phyloP scores from a whole-genome alignment of 768 basidiomycete species.

The Neoboletus subvelutipes region DNA sequence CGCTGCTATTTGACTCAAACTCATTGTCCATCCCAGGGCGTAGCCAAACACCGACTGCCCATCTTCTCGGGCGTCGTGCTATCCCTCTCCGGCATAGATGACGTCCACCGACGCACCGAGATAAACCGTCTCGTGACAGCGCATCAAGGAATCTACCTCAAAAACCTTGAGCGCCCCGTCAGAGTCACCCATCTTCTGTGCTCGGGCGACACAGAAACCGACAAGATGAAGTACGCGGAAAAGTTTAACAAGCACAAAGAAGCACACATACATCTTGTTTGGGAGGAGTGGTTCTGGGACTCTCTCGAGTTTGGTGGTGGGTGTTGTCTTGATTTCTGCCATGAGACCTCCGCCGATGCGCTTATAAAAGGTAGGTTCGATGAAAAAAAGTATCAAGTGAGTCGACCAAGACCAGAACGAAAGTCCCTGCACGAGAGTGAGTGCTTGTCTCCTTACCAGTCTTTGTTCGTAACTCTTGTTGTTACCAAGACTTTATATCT shows the following conservation, averaged over 20 bases:
- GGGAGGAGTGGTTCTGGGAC: slow-evolving; percentile 99
- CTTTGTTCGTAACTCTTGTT: not conserved
- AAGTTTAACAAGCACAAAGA: slow-evolving; percentile 71
- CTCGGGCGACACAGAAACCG: slow-evolving; percentile 59
- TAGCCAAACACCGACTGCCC: slow-evolving; percentile 61
- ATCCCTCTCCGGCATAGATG: slow-evolving; percentile 74
- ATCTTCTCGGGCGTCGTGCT: slow-evolving; percentile 71
- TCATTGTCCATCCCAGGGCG: slow-evolving; percentile 42
- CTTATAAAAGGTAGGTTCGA: slow-evolving; percentile 55
- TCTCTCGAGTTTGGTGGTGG: slow-evolving; percentile 72
- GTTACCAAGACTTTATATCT: slow-evolving; percentile 11
- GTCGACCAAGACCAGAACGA: slow-evolving; percentile 59
- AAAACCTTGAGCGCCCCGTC: slow-evolving; percentile 74
- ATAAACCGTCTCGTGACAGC: slow-evolving; percentile 61
- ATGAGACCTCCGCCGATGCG: not conserved
- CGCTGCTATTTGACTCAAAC: not conserved
- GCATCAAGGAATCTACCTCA: slow-evolving; percentile 68
- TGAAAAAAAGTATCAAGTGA: slow-evolving; percentile 58
- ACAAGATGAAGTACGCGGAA: slow-evolving; percentile 78
- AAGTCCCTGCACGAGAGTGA: slow-evolving; percentile 33
- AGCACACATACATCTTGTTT: slow-evolving; percentile 74
- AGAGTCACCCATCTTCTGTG: slow-evolving; percentile 86
- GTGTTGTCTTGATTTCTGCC: slow-evolving; percentile 2
- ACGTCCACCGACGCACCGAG: slow-evolving; percentile 54
- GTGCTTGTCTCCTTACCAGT: not conserved